Evolutionary conservation across 495 filamentous ascomycete genomes (phyloP), one percentile per base, ranked within the genome.

Genomic region (Cairneyella variabilis): DNA sequence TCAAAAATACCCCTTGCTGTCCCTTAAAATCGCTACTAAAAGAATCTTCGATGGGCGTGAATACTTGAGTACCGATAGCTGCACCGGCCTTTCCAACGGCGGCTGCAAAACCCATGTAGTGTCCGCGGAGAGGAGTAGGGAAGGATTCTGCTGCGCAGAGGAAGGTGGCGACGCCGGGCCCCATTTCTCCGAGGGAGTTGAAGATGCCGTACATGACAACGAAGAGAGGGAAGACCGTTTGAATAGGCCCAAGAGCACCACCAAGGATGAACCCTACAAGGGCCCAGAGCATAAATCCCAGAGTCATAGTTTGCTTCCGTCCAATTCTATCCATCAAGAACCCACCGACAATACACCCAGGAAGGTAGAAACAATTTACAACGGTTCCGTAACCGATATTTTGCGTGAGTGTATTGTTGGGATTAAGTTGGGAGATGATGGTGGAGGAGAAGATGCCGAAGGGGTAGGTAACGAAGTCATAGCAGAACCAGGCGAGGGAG

Each of bases 181-280:
- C 75, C 65, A 77, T 71, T 45, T 75, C 71, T 2, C 73, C 70
- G 1, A 76, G 62, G 0, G 69, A 64, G 26, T 72, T 64, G 58
- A 78, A 77, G 37, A 79, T 69, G 6, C 74, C 75, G 53, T 78
- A 79, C 42, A 79, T 66, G 7, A 78, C 67, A 0, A 81, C 62
- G 43, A 81, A 79, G 5, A 79, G 65, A 0, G 75, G 69, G 32
- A 76, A 73, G 7, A 74, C 48, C 0, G 37, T 66, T 49, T 76
- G 71, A 28, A 79, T 73, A 3, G 65, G 65, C 1, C 53, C 50
- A 4, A 76, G 39, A 1, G 72, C 70, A 12, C 71, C 75, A 3
- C 76, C 74, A 10, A 80, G 56, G 37, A 75, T 72, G 43, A 78
- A 77, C 0, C 71, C 75, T 55, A 74, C 66, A 17, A 75, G 48